Base-by-base conservation (phyloP, 768 basidiomycete species). In the Steccherinum ochraceum region DNA sequence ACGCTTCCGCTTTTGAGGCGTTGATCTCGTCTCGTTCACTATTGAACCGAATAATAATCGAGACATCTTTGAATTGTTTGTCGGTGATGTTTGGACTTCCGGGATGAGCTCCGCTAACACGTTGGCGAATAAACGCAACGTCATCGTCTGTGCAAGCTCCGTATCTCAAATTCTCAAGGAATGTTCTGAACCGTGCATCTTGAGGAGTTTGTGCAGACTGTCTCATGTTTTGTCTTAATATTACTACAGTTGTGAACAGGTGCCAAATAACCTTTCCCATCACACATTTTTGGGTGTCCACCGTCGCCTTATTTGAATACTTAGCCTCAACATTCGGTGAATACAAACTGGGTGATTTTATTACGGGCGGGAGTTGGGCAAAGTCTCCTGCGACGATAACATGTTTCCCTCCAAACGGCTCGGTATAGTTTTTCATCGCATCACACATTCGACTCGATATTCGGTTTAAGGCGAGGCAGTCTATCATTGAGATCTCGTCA, bases 151-250 rank as follows among this genome's bases (percentile, higher is more conserved):
- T 73, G 55, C 73, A 76, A 0, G 66, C 56, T 19, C 61, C 64
- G 50, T 71, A 74, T 19, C 66, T 45, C 66, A 70, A 68, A 55
- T 73, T 72, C 16, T 62, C 61, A 0, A 74, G 45, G 0, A 65
- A 64, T 16, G 46, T 62, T 23, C 69, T 26, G 0, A 70, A 59
- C 39, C 56, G 52, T 1, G 39, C 46, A 59, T 74, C 71, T 0
- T 59, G 46, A 3, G 18, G 10, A 12, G 59, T 53, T 48, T 55
- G 41, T 0, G 42, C 13, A 18, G 42, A 51, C 27, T 62, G 59
- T 10, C 52, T 24, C 55, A 58, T 56, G 42, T 59, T 58, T 27
- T 58, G 19, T 13, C 50, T 30, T 12, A 61, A 45, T 11, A 61
- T 48, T 5, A 61, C 56, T 2, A 59, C 58, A 3, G 45, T 52